Evolutionary conservation across 257 asterid species (phyloP), one percentile per base, ranked within the genome.

Genomic region (Primulina tabacum): DNA sequence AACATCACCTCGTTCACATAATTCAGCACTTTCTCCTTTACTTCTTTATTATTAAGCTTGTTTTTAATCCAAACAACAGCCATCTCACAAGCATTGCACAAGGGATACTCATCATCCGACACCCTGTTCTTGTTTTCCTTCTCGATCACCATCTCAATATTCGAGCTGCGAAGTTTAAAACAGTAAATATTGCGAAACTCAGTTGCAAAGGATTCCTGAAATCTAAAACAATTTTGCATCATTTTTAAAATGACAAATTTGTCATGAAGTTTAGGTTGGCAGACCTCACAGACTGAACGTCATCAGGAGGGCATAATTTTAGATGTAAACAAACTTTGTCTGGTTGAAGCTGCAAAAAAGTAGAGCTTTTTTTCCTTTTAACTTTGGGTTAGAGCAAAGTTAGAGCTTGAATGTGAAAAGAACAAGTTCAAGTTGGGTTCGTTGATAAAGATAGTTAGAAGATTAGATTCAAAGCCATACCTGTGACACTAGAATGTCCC

Each of bases 61-160:
- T 83, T 93, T 72, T 82, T 90, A 77, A 93, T 89, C 99, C 97
- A 93, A 53, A 91, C 90, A 60, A 93, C 97, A 10, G 97, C 95
- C 99, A 93, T 84, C 81, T 93, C 89, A 73, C 99, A 93, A 64
- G 88, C 96, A 65, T 82, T 67, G 60, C 97, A 93, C 65, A 90
- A 2, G 14, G 96, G 81, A 38, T 75, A 60, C 8, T 82, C 82
- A 9, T 85, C 85, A 43, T 70, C 78, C 6, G 89, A 74, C 62
- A 68, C 74, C 57, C 75, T 84, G 52, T 75, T 81, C 4, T 52
- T 62, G 50, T 71, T 71, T 71, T 79, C 86, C 73, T 81, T 73
- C 24, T 82, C 87, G 59, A 86, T 86, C 2, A 90, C 97, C 80
- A 88, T 85, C 83, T 82, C 86, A 73, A 93, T 89, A 69, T 87